Conservation (phyloP, 257 asterid species). For the Marsdenia floribunda region DNA sequence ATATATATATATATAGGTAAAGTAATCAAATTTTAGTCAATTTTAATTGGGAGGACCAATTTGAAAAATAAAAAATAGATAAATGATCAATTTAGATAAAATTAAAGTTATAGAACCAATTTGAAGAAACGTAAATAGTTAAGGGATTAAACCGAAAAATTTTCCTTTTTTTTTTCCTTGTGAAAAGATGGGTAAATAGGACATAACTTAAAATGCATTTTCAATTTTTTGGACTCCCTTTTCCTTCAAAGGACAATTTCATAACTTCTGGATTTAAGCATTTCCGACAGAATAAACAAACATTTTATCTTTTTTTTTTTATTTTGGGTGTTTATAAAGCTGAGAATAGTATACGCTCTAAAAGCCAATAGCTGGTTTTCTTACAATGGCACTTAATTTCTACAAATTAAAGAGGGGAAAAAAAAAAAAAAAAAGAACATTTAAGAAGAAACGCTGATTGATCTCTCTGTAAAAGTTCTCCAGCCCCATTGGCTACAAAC, state of each 20-base stretch:
- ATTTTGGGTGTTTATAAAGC: not conserved
- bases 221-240: not conserved
- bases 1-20: no score
- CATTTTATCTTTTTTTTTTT: slow-evolving; percentile 19
- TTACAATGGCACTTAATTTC: slow-evolving; percentile 8
- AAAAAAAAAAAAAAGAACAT: not conserved
- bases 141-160: no score
- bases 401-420: not conserved
- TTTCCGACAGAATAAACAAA: slow-evolving; percentile 25
- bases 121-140: no score
- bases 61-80: no score
- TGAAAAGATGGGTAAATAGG: no score
- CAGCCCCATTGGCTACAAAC: not conserved
- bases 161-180: no score
- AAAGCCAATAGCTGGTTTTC: slow-evolving; percentile 6
- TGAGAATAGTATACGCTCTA: slow-evolving; percentile 19
- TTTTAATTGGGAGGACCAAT: no score
- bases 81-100: no score
- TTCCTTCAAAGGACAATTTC: not conserved
- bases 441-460: not conserved
- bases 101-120: no score
- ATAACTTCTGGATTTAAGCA: not conserved
- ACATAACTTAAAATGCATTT: no score
- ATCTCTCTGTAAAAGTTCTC: slow-evolving; percentile 2
- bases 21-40: no score